These are phyloP conservation scores for Telfairia occidentalis DNA, from an alignment of 331 rosid genomes.

Conservation along the genomic window DNA sequence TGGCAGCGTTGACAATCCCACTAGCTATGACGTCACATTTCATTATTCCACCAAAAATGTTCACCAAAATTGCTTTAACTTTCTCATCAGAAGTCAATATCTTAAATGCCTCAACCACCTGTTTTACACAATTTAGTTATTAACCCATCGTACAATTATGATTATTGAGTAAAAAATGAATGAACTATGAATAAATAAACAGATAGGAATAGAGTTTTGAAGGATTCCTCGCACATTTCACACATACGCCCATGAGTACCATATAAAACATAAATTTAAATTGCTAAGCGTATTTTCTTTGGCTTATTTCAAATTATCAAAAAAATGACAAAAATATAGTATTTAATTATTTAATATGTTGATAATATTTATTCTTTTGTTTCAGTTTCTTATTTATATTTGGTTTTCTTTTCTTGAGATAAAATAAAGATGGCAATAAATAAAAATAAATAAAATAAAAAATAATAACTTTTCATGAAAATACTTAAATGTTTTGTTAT, in stretches of 20 bases:
- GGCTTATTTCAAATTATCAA: background rate
- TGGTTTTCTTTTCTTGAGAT: background rate
- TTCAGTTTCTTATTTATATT: background rate
- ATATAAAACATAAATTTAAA: background rate
- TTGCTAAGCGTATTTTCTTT: background rate
- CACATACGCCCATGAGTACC: background rate
- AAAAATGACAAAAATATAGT: background rate
- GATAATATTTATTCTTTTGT: background rate
- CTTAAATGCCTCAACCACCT: slow-evolving; percentile 97
- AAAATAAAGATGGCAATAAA: background rate
- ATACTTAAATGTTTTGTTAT: background rate
- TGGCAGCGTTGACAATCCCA: slow-evolving; percentile 62
- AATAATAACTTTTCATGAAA: background rate
- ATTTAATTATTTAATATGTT: background rate
- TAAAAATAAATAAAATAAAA: background rate
- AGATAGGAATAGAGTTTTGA: background rate
- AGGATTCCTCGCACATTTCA: background rate
- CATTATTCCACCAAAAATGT: slow-evolving; percentile 69
- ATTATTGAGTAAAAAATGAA: background rate
- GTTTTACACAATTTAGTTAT: slow-evolving; percentile 19
- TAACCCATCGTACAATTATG: background rate
- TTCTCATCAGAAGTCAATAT: slow-evolving; percentile 92
- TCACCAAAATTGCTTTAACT: slow-evolving; percentile 79
- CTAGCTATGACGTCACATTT: slow-evolving; percentile 70
- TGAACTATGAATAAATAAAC: background rate